Percentiles rank a stretch among this genome's conserved stretches.
These are phyloP conservation scores for Hemerocallis citrina DNA, from an alignment of 106 monocot species.

Conservation along the genomic window DNA sequence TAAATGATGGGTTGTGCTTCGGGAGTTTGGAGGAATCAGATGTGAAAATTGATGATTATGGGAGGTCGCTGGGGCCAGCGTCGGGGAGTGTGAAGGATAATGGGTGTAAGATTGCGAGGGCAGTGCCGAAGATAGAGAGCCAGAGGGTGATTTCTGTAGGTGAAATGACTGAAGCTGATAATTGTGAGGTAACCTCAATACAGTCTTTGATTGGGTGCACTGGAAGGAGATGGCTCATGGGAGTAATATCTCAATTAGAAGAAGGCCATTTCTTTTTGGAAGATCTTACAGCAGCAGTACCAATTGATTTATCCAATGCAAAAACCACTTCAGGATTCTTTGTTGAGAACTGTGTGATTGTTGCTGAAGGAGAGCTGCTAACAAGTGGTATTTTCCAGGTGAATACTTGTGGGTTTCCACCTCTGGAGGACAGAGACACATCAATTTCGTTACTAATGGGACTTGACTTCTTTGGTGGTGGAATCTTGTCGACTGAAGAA, in stretches of 20 bases:
- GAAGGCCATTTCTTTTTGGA: conserved; percentile 91
- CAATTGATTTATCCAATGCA: conserved; percentile 79
- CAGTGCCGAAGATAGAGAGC: too few relatives aligned
- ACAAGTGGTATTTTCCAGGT: conserved; percentile 90
- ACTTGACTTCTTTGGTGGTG: conserved; percentile 90
- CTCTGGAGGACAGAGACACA: conserved; percentile 82
- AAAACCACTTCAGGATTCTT: conserved; percentile 98
- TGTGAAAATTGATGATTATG: too few relatives aligned
- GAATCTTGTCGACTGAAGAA: conserved; percentile 75
- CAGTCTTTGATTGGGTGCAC: conserved; percentile 85
- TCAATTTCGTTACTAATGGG: conserved; percentile 74
- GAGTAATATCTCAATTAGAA: conserved; percentile 92
- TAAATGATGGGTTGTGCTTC: too few relatives aligned
- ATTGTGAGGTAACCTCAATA: conserved; percentile 91
- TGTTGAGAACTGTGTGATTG: conserved; percentile 83
- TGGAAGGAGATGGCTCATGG: conserved; percentile 93
- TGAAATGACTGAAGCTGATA: too few relatives aligned
- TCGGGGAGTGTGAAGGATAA: too few relatives aligned
- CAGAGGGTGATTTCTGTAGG: too few relatives aligned
- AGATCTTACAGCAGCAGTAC: conserved; percentile 85
- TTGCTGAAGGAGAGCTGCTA: conserved; percentile 91
- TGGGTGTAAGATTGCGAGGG: too few relatives aligned
- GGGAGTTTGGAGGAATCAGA: too few relatives aligned
- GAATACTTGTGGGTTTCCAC: conserved; percentile 96
- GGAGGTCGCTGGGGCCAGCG: too few relatives aligned